Conservation (phyloP, 2,329 filamentous ascomycete species). For the Ustilaginoidea virens region DNA sequence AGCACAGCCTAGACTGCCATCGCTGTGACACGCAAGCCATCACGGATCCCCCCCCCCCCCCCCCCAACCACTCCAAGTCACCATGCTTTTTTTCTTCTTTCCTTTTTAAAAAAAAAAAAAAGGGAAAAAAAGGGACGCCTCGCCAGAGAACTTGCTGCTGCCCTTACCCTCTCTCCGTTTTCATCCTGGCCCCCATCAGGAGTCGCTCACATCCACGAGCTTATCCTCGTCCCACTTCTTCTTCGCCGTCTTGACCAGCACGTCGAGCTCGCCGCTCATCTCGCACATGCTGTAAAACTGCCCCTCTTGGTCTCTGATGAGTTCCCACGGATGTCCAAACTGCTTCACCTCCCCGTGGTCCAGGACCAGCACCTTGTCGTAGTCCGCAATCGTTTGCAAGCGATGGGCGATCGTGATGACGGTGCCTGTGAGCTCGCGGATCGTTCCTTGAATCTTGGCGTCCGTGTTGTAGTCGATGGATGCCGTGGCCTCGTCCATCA, state of each 20-base stretch:
- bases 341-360: conserved; percentile 81
- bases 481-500: conserved; percentile 98
- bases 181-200: conserved; percentile 4
- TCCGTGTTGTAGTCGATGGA: conserved; percentile 96
- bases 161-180: conserved; percentile 1
- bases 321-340: conserved; percentile 75
- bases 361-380: conserved; percentile 90
- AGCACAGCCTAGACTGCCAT: too few relatives aligned
- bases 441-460: conserved; percentile 88
- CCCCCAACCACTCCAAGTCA: too few relatives aligned
- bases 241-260: conserved; percentile 36
- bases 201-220: conserved; percentile 17
- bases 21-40: too few relatives aligned
- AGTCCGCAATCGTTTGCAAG: conserved; percentile 92
- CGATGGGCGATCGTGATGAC: conserved; percentile 95
- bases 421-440: conserved; percentile 82
- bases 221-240: conserved; percentile 30
- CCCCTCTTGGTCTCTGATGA: conserved; percentile 57
- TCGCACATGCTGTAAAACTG: conserved; percentile 49
- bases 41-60: too few relatives aligned
- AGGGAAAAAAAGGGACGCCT: too few relatives aligned
- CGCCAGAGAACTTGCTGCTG: not conserved
- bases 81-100: too few relatives aligned
- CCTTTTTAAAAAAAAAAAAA: too few relatives aligned
- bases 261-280: conserved; percentile 42